These are phyloP conservation scores for Plasmodium vinckei DNA, from an alignment of 169 alveolate species.

Conservation along the genomic window DNA sequence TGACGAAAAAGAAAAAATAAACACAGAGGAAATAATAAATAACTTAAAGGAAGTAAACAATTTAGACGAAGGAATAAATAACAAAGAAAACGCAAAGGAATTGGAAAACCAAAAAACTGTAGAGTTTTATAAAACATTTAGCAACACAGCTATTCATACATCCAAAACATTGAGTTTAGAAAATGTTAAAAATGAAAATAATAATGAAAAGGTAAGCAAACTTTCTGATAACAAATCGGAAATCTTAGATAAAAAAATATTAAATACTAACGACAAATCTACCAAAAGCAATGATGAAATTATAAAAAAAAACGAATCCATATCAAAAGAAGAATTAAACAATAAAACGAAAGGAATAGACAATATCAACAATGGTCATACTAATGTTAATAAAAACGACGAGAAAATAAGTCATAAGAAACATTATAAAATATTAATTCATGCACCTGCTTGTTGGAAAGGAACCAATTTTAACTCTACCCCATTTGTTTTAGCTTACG, in stretches of 20 bases:
- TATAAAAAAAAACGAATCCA: not conserved
- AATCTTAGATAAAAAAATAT: not conserved
- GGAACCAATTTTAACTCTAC: slow-evolving; percentile 54
- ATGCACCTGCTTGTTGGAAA: slow-evolving; percentile 76
- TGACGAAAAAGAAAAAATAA: not conserved
- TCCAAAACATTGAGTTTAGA: slow-evolving; percentile 2
- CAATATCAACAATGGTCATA: not conserved
- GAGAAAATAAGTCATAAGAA: slow-evolving; percentile 2
- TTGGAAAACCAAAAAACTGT: not conserved
- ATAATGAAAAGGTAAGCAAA: not conserved
- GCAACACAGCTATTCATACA: not conserved
- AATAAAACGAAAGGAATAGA: not conserved
- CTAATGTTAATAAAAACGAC: not conserved
- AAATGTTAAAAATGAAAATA: not conserved
- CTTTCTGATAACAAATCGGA: not conserved
- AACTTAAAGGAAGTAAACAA: not conserved
- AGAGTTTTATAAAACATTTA: not conserved
- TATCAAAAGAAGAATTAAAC: slow-evolving; percentile 5
- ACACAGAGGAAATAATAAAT: not conserved
- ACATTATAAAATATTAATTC: slow-evolving; percentile 53
- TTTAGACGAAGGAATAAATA: not conserved
- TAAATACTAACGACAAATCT: not conserved
- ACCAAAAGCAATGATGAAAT: not conserved
- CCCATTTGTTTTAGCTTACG: slow-evolving; percentile 48
- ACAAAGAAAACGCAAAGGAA: not conserved